Percentiles rank a stretch among this genome's conserved stretches.
Evolutionary conservation across 2,329 filamentous ascomycete genomes (phyloP).

Genomic region (Ophiostoma sp.): DNA sequence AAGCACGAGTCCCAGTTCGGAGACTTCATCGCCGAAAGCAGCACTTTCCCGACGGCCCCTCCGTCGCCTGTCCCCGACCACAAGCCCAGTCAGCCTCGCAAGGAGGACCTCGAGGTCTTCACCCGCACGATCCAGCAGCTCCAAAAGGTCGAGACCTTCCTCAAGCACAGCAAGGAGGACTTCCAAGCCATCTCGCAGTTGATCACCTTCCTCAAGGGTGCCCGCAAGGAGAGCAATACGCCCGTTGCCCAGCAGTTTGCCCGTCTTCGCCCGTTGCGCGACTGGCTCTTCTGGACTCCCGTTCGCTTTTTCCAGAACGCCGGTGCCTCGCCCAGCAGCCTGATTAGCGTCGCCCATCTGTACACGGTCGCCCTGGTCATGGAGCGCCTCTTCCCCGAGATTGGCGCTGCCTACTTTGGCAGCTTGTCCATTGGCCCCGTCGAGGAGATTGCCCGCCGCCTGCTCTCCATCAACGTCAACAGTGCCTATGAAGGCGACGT

Average conservation of each 20-base stretch:
- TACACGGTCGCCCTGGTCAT: conserved; percentile 86
- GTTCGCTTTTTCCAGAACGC: conserved; percentile 78
- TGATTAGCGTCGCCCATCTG: conserved; percentile 85
- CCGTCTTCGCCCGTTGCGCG: conserved; percentile 80
- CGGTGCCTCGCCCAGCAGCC: conserved; percentile 71
- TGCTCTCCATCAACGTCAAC: conserved; percentile 67
- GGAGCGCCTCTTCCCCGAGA: conserved; percentile 88
- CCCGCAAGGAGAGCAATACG: conserved; percentile 68
- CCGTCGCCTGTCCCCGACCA: conserved; percentile 62
- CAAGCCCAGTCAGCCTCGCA: conserved; percentile 61
- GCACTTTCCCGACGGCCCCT: conserved; percentile 68
- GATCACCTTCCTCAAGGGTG: conserved; percentile 69
- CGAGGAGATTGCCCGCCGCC: conserved; percentile 78
- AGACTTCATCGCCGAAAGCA: conserved; percentile 78
- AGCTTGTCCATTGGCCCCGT: conserved; percentile 77
- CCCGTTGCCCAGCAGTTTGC: conserved; percentile 82
- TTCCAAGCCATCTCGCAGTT: conserved; percentile 68
- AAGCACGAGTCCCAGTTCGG: conserved; percentile 85
- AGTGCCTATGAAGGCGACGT: conserved; percentile 57
- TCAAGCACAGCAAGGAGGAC: conserved; percentile 70
- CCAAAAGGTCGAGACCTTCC: conserved; percentile 65
- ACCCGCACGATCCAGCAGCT: conserved; percentile 67
- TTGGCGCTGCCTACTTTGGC: conserved; percentile 85
- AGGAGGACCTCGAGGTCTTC: conserved; percentile 70
- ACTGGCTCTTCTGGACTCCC: conserved; percentile 96